These are phyloP conservation scores for Colletotrichum abscissum DNA, from an alignment of 2,329 filamentous ascomycete genomes.

Conservation along the genomic window DNA sequence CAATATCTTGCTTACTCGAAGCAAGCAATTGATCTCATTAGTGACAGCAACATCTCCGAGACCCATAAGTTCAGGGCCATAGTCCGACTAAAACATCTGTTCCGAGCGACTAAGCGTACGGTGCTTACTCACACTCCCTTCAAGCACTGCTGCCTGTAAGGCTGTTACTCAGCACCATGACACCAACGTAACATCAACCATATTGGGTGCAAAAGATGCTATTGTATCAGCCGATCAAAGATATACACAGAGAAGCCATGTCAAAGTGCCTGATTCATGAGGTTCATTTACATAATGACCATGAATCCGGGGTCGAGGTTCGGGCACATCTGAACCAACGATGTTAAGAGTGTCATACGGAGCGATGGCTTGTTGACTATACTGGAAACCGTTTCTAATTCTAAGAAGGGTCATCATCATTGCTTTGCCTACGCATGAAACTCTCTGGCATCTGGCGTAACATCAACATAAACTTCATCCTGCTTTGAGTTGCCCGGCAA, in stretches of 20 bases:
- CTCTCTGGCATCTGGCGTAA: not conserved
- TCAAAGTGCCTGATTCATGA: too few relatives aligned
- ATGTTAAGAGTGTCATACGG: too few relatives aligned
- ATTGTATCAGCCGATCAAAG: too few relatives aligned
- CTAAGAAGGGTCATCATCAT: not conserved
- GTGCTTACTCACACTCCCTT: not conserved
- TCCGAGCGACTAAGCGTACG: not conserved
- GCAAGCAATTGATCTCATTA: not conserved
- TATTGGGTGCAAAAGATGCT: too few relatives aligned
- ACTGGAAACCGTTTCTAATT: too few relatives aligned
- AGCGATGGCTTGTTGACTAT: too few relatives aligned
- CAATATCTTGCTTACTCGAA: not conserved
- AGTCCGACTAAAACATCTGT: not conserved
- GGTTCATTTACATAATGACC: too few relatives aligned
- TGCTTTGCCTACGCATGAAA: not conserved
- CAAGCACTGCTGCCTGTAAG: not conserved
- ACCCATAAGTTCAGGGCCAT: not conserved
- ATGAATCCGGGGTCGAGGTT: too few relatives aligned
- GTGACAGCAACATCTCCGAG: not conserved
- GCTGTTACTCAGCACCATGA: not conserved
- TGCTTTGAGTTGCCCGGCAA: conserved; percentile 55
- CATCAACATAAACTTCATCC: not conserved
- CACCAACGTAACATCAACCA: not conserved
- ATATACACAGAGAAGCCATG: too few relatives aligned
- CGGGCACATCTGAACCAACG: too few relatives aligned